Evolutionary conservation across 2,329 filamentous ascomycete genomes (phyloP).

Genomic region (Lachnellula willkommii): DNA sequence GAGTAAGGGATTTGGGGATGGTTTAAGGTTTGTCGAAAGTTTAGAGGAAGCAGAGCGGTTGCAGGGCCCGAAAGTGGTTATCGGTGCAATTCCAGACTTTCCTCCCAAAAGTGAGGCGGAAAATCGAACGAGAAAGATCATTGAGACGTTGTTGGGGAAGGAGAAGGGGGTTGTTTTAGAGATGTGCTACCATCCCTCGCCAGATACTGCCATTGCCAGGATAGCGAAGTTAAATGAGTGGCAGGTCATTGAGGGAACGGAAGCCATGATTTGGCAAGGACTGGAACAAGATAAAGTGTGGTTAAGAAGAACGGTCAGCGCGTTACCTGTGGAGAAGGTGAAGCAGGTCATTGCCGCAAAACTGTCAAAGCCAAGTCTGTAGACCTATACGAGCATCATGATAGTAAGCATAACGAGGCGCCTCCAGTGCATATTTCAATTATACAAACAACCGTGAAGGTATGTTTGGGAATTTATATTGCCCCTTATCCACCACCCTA

Average conservation of each 20-base stretch:
- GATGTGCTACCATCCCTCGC: conserved; percentile 30
- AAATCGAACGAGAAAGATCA: conserved; percentile 45
- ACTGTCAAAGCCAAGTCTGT: conserved; percentile 7
- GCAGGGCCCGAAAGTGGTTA: conserved; percentile 58
- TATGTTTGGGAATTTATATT: conserved; percentile 33
- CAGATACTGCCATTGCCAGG: conserved; percentile 23
- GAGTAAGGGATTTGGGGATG: conserved; percentile 52
- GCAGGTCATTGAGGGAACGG: conserved; percentile 24
- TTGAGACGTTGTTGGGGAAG: conserved; percentile 36
- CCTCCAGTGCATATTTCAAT: neutral
- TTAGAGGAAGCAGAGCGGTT: conserved; percentile 55
- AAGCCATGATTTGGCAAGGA: conserved; percentile 31
- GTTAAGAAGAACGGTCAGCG: conserved; percentile 55
- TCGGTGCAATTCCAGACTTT: conserved; percentile 72
- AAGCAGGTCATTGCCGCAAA: conserved; percentile 44
- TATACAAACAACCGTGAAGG: neutral
- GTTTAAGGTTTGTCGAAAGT: conserved; percentile 56
- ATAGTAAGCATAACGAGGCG: neutral
- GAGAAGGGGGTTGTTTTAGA: conserved; percentile 25
- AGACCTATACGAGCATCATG: neutral
- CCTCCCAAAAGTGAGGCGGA: conserved; percentile 62
- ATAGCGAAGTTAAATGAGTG: conserved; percentile 18
- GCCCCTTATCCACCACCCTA: conserved; percentile 30
- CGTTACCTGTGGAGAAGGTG: conserved; percentile 56
- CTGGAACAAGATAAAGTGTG: conserved; percentile 28